A percentile compares a stretch with the other conserved stretches of the same genome.
Conservation (phyloP, 2,329 filamentous ascomycete species). For the Dichotomopilus funicola region DNA sequence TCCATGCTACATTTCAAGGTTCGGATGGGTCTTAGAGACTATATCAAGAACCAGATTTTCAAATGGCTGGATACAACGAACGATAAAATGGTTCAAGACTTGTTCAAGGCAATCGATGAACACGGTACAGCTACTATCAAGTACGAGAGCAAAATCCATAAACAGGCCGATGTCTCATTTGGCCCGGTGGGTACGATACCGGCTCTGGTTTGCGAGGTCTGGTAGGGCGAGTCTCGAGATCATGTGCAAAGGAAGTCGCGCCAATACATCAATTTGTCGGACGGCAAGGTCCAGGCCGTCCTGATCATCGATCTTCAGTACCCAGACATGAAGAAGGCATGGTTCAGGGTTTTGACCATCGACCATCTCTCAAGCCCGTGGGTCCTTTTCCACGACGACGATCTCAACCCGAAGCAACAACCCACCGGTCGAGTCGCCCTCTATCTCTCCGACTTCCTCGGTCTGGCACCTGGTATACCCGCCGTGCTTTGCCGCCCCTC, state of each 20-base stretch:
- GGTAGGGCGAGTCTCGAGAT: constrained; percentile 9
- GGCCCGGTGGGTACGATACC: constrained; percentile 2
- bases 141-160: neutral
- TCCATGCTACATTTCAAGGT: constrained; percentile 3
- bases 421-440: too few species aligned
- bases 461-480: too few species aligned
- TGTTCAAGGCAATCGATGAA: neutral
- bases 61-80: neutral
- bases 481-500: too few species aligned
- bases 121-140: neutral
- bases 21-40: constrained; percentile 1
- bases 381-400: too few species aligned
- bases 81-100: neutral
- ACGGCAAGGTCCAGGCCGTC: constrained; percentile 8
- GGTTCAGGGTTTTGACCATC: neutral
- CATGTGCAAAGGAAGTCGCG: constrained; percentile 11
- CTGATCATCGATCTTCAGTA: constrained; percentile 11
- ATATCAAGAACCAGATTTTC: neutral
- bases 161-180: constrained; percentile 9
- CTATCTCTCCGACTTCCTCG: too few species aligned
- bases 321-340: constrained; percentile 6
- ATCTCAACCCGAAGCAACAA: too few species aligned
- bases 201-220: constrained; percentile 12
- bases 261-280: constrained; percentile 9
- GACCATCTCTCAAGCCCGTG: neutral